These are phyloP conservation scores for Aspergillus avenaceus DNA, from an alignment of 495 filamentous ascomycete genomes.

Conservation along the genomic window DNA sequence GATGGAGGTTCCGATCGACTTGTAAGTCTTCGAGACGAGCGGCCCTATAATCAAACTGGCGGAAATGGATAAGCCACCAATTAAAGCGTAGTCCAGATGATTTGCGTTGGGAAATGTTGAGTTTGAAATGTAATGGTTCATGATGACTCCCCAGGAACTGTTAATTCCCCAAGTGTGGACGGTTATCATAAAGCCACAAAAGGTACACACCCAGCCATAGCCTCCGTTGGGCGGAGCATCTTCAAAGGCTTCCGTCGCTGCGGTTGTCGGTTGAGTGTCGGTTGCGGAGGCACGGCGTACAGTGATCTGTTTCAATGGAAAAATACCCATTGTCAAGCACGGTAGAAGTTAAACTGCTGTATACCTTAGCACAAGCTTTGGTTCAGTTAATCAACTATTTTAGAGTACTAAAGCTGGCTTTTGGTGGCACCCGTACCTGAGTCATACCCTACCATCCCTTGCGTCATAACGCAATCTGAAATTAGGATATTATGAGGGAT, in stretches of 20 bases:
- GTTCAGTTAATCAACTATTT: too few species aligned
- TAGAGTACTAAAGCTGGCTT: too few species aligned
- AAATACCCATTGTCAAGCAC: too few species aligned
- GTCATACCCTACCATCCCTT: too few species aligned
- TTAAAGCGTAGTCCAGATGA: conserved; percentile 58
- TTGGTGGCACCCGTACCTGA: too few species aligned
- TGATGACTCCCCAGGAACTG: conserved; percentile 58
- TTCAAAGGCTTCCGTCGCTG: background rate
- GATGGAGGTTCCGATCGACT: conserved; percentile 43
- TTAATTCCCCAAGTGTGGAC: conserved; percentile 59
- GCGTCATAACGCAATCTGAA: too few species aligned
- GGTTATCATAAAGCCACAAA: conserved; percentile 47
- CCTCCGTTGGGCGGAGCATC: conserved; percentile 57
- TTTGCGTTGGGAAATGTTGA: conserved; percentile 49
- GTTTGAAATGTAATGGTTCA: conserved; percentile 57
- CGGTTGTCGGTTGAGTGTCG: background rate
- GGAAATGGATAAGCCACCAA: conserved; percentile 60
- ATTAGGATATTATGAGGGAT: too few species aligned
- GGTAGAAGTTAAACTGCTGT: too few species aligned
- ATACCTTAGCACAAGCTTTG: too few species aligned
- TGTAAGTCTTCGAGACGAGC: conserved; percentile 48
- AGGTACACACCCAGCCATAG: conserved; percentile 60
- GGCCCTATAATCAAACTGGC: conserved; percentile 55
- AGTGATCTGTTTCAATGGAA: background rate
- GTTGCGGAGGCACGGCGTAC: background rate